Evolutionary conservation across 2,329 filamentous ascomycete species (phyloP).

Genomic region (Trichoderma sp.): DNA sequence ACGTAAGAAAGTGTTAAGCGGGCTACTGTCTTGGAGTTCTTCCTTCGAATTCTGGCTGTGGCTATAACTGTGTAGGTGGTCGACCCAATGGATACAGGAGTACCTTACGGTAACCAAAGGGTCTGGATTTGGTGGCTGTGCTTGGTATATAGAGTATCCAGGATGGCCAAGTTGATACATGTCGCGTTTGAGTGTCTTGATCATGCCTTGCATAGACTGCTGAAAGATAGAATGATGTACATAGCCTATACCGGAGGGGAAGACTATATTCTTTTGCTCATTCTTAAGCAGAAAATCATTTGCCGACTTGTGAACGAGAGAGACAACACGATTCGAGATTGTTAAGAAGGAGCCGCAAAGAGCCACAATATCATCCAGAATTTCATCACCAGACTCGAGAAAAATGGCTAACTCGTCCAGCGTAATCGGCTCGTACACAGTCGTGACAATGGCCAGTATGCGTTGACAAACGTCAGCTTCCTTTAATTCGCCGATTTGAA

Average conservation of each 20-base stretch:
- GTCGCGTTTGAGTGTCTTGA: neutral
- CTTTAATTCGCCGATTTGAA: neutral
- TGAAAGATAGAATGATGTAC: neutral
- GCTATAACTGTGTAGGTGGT: neutral
- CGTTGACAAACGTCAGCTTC: neutral
- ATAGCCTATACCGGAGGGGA: neutral
- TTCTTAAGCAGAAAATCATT: neutral
- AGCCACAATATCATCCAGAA: neutral
- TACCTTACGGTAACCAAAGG: neutral
- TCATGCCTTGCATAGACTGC: neutral
- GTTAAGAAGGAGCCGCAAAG: neutral
- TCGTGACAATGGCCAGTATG: neutral
- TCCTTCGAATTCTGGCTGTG: no score
- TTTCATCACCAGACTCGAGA: no score
- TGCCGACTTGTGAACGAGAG: neutral
- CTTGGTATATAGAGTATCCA: neutral
- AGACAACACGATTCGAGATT: neutral
- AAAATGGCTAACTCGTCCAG: neutral
- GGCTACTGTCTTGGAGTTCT: neutral
- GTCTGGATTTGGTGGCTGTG: neutral
- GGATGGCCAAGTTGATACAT: neutral
- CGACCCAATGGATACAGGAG: neutral
- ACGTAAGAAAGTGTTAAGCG: neutral
- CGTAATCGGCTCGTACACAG: neutral
- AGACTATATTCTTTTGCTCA: neutral